Conservation (phyloP, 352 stramenopile species). For the Globisporangium irregulare region DNA sequence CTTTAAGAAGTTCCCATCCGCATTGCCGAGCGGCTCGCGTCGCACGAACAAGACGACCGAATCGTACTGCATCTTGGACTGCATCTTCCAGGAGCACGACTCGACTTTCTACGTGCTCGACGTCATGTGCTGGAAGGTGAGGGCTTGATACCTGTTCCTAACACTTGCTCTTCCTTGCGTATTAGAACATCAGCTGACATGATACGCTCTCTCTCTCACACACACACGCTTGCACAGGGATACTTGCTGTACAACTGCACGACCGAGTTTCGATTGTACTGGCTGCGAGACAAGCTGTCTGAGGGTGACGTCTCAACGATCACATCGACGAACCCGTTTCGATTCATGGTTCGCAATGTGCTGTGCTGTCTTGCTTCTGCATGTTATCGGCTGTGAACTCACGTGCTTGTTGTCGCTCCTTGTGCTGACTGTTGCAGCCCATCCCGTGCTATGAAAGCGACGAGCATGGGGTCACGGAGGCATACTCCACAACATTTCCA, state of each 20-base stretch:
- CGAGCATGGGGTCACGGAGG: slow-evolving; percentile 57
- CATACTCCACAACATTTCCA: slow-evolving; percentile 75
- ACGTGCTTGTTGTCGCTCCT: neutral
- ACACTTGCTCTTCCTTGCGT: neutral
- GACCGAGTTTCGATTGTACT: slow-evolving; percentile 91
- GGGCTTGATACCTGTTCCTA: neutral
- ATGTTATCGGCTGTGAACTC: neutral
- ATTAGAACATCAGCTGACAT: neutral
- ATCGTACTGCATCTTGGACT: slow-evolving; percentile 89
- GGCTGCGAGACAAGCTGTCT: slow-evolving; percentile 88
- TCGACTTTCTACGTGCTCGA: slow-evolving; percentile 91
- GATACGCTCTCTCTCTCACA: neutral
- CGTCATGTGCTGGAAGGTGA: slow-evolving; percentile 92
- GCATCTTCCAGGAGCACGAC: slow-evolving; percentile 89
- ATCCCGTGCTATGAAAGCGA: slow-evolving; percentile 88
- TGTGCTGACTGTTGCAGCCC: slow-evolving; percentile 32
- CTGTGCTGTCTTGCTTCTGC: neutral
- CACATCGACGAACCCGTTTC: slow-evolving; percentile 66
- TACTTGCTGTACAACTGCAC: slow-evolving; percentile 92
- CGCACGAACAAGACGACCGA: slow-evolving; percentile 71
- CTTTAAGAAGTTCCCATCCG: slow-evolving; percentile 85
- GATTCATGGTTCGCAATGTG: slow-evolving; percentile 52
- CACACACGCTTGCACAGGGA: slow-evolving; percentile 25
- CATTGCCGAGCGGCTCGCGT: slow-evolving; percentile 74
- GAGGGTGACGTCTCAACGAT: slow-evolving; percentile 53